A percentile compares a stretch with the other conserved stretches of the same genome.
Conservation (phyloP, 1,284 basidiomycete genomes). For the Ganoderma lucidum region DNA sequence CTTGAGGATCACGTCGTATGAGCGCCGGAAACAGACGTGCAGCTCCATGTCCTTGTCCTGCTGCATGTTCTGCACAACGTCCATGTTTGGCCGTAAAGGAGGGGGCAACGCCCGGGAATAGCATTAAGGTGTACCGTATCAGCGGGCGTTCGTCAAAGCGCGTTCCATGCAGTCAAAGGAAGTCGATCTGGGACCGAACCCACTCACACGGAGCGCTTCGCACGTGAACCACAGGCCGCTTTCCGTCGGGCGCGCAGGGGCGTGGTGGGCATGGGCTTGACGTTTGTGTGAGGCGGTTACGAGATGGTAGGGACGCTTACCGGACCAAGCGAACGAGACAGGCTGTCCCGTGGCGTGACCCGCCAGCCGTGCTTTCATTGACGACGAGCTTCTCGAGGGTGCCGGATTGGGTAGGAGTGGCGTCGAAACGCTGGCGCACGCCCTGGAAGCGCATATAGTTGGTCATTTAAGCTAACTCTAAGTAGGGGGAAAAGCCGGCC, state of each 20-base stretch:
- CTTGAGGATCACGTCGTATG: constrained; percentile 86
- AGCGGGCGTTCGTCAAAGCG: constrained; percentile 20
- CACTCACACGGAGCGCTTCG: constrained; percentile 67
- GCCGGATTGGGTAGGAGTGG: constrained; percentile 59
- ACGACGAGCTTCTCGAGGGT: constrained; percentile 86
- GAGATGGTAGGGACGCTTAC: constrained; percentile 52
- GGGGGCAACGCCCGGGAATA: constrained; percentile 2
- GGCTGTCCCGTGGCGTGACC: constrained; percentile 58
- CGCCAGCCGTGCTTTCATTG: constrained; percentile 60
- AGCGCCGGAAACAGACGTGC: constrained; percentile 83
- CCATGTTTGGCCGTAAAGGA: background rate
- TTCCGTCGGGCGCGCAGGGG: constrained; percentile 49
- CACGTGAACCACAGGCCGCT: constrained; percentile 89
- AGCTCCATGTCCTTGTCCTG: constrained; percentile 77
- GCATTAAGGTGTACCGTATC: constrained; percentile 15
- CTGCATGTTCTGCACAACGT: constrained; percentile 60
- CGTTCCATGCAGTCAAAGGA: constrained; percentile 19
- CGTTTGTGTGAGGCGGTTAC: constrained; percentile 31
- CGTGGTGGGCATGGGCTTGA: constrained; percentile 41
- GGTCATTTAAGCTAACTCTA: constrained; percentile 4
- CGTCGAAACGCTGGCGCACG: constrained; percentile 76
- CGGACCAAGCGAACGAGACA: constrained; percentile 86
- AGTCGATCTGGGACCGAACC: constrained; percentile 8
- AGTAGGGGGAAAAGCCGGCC: background rate
- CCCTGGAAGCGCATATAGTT: constrained; percentile 58